phyloP scores from a whole-genome alignment of 805 yeast genomes.

The Saccharomycodes ludwigii region DNA sequence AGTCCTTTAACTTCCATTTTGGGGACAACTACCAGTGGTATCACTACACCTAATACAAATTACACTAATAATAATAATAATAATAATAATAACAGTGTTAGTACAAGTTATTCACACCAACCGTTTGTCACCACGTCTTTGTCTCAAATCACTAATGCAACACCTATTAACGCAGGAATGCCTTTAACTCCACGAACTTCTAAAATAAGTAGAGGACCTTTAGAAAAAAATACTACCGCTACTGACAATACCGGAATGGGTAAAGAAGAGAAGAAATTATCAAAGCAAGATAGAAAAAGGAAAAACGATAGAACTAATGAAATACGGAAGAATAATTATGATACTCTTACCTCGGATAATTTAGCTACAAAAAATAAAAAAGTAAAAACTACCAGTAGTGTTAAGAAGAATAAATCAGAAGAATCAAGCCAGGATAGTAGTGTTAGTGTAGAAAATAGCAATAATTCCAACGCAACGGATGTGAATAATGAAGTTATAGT shows the following conservation, averaged over 20 bases:
- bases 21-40: conserved; percentile 11
- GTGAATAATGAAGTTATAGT: no score
- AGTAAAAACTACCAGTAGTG: no score
- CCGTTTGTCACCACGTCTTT: conserved; percentile 7
- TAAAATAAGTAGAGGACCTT: neutral
- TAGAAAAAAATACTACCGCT: conserved; percentile 4
- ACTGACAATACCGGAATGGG: neutral
- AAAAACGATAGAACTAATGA: conserved; percentile 5
- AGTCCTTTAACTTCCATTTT: conserved; percentile 14
- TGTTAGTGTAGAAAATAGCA: no score
- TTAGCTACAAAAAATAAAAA: no score
- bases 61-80: conserved; percentile 10
- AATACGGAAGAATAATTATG: conserved; percentile 3
- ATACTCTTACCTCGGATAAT: no score
- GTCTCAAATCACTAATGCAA: conserved; percentile 4
- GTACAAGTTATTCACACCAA: conserved; percentile 6
- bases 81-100: conserved; percentile 8
- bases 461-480: no score
- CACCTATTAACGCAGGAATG: neutral
- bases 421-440: no score
- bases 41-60: conserved; percentile 12
- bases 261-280: conserved; percentile 1
- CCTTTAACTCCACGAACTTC: neutral
- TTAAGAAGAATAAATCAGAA: no score
- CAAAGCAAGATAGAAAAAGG: conserved; percentile 4